Base-by-base conservation (phyloP, 192 early-diverging fungal species). In the Gonapodya sp. region DNA sequence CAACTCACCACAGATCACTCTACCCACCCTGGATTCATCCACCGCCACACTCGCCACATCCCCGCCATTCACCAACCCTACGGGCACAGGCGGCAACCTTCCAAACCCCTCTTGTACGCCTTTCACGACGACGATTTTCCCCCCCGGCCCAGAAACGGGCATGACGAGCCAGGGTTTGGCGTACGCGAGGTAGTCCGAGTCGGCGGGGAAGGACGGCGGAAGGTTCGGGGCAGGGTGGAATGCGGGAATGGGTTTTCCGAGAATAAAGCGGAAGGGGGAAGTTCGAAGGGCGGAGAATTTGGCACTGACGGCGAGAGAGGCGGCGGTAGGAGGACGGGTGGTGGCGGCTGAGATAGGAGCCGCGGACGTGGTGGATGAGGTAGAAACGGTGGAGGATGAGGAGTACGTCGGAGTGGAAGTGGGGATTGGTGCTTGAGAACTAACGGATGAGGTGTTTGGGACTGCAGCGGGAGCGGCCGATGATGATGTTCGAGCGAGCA, bases 401-500 rank as follows among this genome's bases (percentile, higher is more conserved):
- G 46, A 64, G 24, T 8, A 24, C 8, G 46, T 64, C 46, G 0
- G 24, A 79, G 72, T 30, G 32, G 82, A 64, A 32, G 79, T 14
- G 46, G 24, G 79, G 24, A 35, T 78, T 73, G 35, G 1, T 30
- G 31, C 36, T 18, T 24, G n/a, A 0, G 46, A 0, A n/a, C 16
- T 72, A 31, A 16, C 35, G 81, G 33, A 14, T 32, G 81, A 64
- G 34, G 77, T 14, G n/a, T n/a, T n/a, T n/a, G n/a, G n/a, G n/a
- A n/a, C n/a, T n/a, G n/a, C n/a, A n/a, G 16, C 2, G 8, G 80
- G 0, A 46, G 80, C 35, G 31, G 81, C 46, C 18, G n/a, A 75
- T 31, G 78, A 36, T 36, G 82, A 81, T 33, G 77, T 24, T 77
- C 83, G 73, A 33, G 33, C 72, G 1, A 82, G 81, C 34, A 80